Percentiles rank a stretch among this genome's conserved stretches.
These are phyloP conservation scores for Colletotrichum salicis DNA, from an alignment of 2,329 filamentous ascomycete species.

Conservation along the genomic window DNA sequence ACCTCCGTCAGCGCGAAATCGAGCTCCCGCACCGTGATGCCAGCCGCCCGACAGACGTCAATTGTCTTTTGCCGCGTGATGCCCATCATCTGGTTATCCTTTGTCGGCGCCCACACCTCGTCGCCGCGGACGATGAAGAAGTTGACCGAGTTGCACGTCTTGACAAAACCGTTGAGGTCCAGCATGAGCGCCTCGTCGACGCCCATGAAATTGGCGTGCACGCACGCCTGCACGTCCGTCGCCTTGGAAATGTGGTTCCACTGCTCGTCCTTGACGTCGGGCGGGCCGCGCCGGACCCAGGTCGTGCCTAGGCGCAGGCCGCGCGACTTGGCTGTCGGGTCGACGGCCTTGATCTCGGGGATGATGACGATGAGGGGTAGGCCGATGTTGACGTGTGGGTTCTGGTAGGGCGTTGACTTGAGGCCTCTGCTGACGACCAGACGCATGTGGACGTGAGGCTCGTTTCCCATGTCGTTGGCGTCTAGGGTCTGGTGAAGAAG, in stretches of 20 bases:
- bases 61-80: constrained; percentile 46
- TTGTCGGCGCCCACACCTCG: constrained; percentile 46
- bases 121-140: constrained; percentile 46
- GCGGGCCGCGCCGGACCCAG: constrained; percentile 43
- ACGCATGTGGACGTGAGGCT: constrained; percentile 43
- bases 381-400: constrained; percentile 42
- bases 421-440: constrained; percentile 43
- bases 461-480: constrained; percentile 41
- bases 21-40: constrained; percentile 41
- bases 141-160: constrained; percentile 47
- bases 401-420: constrained; percentile 42
- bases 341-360: constrained; percentile 42
- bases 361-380: constrained; percentile 45
- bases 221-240: constrained; percentile 45
- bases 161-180: constrained; percentile 43
- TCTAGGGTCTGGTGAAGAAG: constrained; percentile 42
- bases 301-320: constrained; percentile 42
- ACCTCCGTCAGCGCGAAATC: constrained; percentile 45
- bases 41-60: constrained; percentile 42
- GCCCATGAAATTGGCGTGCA: constrained; percentile 43
- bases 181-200: constrained; percentile 46
- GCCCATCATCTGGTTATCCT: constrained; percentile 46
- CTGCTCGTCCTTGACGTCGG: constrained; percentile 45
- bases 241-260: constrained; percentile 47
- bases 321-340: constrained; percentile 37